Evolutionary conservation across 352 stramenopile genomes (phyloP).

Genomic region (Elongisporangium prolatum): DNA sequence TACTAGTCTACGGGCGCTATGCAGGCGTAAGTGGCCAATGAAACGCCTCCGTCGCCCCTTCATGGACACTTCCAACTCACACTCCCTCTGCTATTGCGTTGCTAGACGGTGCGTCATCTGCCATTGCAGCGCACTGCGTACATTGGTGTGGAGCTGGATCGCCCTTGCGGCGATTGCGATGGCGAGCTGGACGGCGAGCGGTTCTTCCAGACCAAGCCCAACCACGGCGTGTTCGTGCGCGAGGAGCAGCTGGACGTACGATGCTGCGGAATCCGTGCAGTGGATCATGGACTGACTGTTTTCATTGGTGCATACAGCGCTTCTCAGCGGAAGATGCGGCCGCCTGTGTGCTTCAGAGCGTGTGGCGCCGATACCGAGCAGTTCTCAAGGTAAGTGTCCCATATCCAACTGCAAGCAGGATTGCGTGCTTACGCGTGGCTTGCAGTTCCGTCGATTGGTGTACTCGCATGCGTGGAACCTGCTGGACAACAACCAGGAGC

Average conservation of each 20-base stretch:
- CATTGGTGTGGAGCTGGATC: conserved; percentile 86
- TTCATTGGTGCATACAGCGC: conserved; percentile 26
- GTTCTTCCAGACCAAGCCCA: conserved; percentile 79
- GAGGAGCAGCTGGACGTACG: conserved; percentile 67
- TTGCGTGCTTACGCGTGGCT: neutral
- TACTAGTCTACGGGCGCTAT: conserved; percentile 80
- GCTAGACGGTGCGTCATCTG: conserved; percentile 65
- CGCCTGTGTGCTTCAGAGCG: conserved; percentile 72
- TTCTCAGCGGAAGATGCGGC: conserved; percentile 78
- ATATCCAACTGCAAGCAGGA: neutral
- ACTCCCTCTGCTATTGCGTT: conserved; percentile 9
- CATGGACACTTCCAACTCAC: conserved; percentile 1
- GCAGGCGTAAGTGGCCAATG: conserved; percentile 46
- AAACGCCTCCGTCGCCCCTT: conserved; percentile 8
- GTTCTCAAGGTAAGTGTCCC: conserved; percentile 51
- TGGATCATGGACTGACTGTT: neutral
- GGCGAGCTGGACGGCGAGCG: conserved; percentile 64
- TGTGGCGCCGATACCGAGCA: conserved; percentile 62
- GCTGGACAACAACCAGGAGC: conserved; percentile 88
- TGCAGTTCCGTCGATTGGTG: conserved; percentile 75
- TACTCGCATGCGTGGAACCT: conserved; percentile 86
- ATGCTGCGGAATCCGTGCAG: neutral
- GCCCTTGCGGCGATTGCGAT: conserved; percentile 71
- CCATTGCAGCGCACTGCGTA: conserved; percentile 39
- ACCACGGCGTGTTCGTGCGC: conserved; percentile 83